Evolutionary conservation across 2,329 filamentous ascomycete genomes (phyloP), one percentile per base, ranked within the genome.

Genomic region (Triangularia setosa): DNA sequence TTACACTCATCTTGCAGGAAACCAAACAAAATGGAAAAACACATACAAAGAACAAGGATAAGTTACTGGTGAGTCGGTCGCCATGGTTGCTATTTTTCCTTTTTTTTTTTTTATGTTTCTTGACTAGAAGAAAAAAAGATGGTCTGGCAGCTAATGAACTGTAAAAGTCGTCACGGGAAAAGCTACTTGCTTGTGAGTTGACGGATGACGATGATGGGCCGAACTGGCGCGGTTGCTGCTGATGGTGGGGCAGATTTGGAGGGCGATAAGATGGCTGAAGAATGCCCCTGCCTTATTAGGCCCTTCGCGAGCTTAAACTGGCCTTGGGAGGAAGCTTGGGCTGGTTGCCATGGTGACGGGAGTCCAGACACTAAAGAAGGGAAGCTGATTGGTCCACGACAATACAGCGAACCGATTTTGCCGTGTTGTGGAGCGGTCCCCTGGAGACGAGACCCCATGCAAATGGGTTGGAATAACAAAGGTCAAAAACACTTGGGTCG

Each of bases 21-120:
- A n/a, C 24, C 30, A 16, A 14, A 24, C 12, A 7, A 27, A 44
- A 61, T 62, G 65, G 61, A 60, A 53, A 48, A 27, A 27, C 16
- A 78, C 85, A 73, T 79, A 89, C 88, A 90, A 74, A 30, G 84
- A 82, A 76, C 86, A 90, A 60, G 87, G 87, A 71, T 89, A 90
- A 16, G 81, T 79, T 69, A 48, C 6, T 33, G 83, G 69, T 23
- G 62, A 25, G 35, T 69, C 70, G 70, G 73, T 73, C 66, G 77
- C 74, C 78, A 81, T 82, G 73, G 69, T 73, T 69, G 54, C 18
- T 48, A 48, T 21, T 48, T 48, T 48, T 40, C 35, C n/a, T 18
- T 18, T 18, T 48, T 48, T 18, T 40, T 5, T 14, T 48, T 18
- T 6, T 48, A 2, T 48, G 30, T 48, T 48, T 21, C n/a, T 21